phyloP scores from a whole-genome alignment of 306 rosid genomes.

The Cicer pinnatifidum region DNA sequence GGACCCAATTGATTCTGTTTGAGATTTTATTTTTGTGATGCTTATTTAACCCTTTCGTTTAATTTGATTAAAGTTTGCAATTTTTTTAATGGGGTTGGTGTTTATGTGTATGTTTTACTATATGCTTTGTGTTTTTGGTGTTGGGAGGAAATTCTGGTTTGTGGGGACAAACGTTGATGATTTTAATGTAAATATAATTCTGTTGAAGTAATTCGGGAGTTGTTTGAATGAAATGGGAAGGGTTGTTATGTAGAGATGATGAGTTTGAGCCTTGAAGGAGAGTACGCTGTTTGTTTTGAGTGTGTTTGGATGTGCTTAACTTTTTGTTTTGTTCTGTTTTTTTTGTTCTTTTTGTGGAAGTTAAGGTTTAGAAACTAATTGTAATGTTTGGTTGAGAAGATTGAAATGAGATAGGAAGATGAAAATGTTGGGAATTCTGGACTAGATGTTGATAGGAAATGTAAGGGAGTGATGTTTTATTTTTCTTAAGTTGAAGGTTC shows the following conservation, averaged over 20 bases:
- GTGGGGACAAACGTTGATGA: constrained; percentile 23
- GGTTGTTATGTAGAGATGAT: constrained; percentile 4
- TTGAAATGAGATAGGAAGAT: constrained; percentile 20
- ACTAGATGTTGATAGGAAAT: constrained; percentile 19
- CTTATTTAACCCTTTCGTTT: constrained; percentile 38
- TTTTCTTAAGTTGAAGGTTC: constrained; percentile 10
- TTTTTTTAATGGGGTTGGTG: constrained; percentile 11
- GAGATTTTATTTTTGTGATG: constrained; percentile 9
- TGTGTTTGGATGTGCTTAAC: constrained; percentile 19
- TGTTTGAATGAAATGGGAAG: constrained; percentile 32
- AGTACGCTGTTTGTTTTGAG: constrained; percentile 17
- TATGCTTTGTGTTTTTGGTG: constrained; percentile 19
- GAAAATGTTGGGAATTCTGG: constrained; percentile 12
- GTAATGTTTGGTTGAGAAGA: constrained; percentile 20
- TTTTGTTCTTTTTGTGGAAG: constrained; percentile 17
- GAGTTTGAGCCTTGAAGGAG: constrained; percentile 19
- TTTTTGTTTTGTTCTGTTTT: not conserved
- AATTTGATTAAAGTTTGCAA: constrained; percentile 34
- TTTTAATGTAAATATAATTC: not conserved
- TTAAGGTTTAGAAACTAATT: constrained; percentile 18
- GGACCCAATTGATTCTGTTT: constrained; percentile 20
- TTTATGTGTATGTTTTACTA: constrained; percentile 37
- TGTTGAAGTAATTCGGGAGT: constrained; percentile 24
- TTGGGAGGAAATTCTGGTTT: not conserved
- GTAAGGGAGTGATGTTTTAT: not conserved